These are phyloP conservation scores for Nicotiana undulata DNA, from an alignment of 257 asterid species.

Conservation along the genomic window DNA sequence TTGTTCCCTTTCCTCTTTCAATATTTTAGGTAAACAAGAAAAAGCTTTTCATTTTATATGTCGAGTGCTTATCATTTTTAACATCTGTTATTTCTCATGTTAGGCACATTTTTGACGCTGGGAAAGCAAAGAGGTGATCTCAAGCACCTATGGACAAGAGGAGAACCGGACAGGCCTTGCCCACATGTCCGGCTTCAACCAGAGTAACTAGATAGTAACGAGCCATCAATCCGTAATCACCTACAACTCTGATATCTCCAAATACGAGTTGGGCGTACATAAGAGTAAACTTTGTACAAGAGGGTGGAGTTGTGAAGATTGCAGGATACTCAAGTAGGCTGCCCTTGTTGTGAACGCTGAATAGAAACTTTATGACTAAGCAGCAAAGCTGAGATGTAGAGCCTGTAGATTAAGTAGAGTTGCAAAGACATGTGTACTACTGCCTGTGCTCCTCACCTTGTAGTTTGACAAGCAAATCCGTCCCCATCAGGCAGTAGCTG, in stretches of 20 bases:
- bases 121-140: slow-evolving; percentile 80
- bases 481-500: not conserved
- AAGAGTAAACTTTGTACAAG: not conserved
- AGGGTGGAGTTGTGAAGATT: not conserved
- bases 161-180: slow-evolving; percentile 82
- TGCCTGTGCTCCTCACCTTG: not conserved
- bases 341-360: not conserved
- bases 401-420: not conserved
- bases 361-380: not conserved
- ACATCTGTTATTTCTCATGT: not conserved
- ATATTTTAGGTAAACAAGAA: not conserved
- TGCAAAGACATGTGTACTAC: not conserved
- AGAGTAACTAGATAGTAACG: slow-evolving; percentile 3
- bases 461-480: not conserved
- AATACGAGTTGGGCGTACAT: not conserved
- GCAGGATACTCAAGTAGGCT: not conserved
- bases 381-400: not conserved
- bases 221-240: not conserved
- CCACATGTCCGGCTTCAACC: slow-evolving; percentile 58
- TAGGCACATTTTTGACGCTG: slow-evolving; percentile 72
- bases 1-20: not conserved
- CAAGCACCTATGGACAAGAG: slow-evolving; percentile 73
- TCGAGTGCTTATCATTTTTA: not conserved
- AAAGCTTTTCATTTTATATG: not conserved
- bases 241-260: not conserved